Evolutionary conservation across 495 filamentous ascomycete genomes (phyloP), one percentile per base, ranked within the genome.

Genomic region (Tetracladium setigerum): DNA sequence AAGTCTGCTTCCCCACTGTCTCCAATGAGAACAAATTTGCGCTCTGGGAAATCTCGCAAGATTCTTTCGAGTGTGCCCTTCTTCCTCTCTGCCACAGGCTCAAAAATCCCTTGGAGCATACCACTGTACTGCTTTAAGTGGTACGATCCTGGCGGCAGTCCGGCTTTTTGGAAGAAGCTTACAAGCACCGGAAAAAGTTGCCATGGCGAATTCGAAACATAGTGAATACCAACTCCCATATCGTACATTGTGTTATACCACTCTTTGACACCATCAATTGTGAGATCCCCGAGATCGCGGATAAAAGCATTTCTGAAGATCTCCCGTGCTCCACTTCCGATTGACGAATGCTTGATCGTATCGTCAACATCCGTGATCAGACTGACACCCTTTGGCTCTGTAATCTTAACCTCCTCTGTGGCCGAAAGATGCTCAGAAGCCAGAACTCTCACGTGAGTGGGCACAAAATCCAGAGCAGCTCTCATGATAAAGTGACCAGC

Each of bases 351-450:
- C 61, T 99, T 99, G 49, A 99, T 84, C 0, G 92, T 99, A 63
- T 99, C 92, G 59, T 99, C 92, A 49, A 99, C 90, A 56, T 99
- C 92, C 59, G 88, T 96, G 58, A 99, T 96, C 44, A 99, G 46
- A 59, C 90, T 96, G 52, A 99, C 74, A 17, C 92, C 92, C n/a
- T 62, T 69, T 0, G 85, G 75, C 44, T 94, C 84, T 14, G 84
- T 86, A 22, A 95, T 70, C 33, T 78, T 69, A 31, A 97, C 74
- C 12, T 81, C 74, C 51, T 88, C 82, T 1, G 81, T 83, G 7
- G 78, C 80, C 9, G 89, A 95, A 5, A 99, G 71, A 32, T 82
- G 76, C 63, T 95, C 89, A 14, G 82, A 92, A 11, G 88, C 92
- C 16, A 97, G 67, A 2, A 97, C 82, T 18, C 88, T 78, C 17